Conservation (phyloP, 139 green algal genomes). For the Picochlorum costavermella region DNA sequence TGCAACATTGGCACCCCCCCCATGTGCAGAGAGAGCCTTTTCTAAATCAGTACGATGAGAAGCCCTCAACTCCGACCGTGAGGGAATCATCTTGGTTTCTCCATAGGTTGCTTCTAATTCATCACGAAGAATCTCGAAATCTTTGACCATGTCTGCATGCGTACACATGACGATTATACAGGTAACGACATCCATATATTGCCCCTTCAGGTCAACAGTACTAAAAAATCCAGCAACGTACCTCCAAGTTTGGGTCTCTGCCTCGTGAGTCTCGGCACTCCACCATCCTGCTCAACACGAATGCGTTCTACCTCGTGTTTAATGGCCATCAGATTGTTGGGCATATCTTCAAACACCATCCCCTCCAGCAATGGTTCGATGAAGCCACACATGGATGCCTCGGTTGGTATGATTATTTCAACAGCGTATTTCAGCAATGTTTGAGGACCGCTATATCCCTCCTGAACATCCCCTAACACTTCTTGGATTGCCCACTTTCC, state of each 20-base stretch:
- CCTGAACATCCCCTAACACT: not conserved
- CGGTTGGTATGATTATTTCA: constrained; percentile 39
- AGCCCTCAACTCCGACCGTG: constrained; percentile 22
- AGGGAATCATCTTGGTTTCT: constrained; percentile 21
- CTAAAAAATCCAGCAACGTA: not conserved
- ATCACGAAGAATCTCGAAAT: constrained; percentile 29
- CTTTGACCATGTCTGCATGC: constrained; percentile 24
- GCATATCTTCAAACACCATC: constrained; percentile 48
- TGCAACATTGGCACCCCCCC: constrained; percentile 30
- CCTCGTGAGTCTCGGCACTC: not conserved
- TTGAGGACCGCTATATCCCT: not conserved
- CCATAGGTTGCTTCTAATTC: constrained; percentile 42
- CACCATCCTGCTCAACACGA: not conserved
- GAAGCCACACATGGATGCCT: constrained; percentile 22
- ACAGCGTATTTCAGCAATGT: constrained; percentile 55
- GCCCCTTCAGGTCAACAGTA: not conserved
- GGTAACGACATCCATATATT: not conserved
- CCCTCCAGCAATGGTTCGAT: constrained; percentile 51
- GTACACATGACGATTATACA: constrained; percentile 9
- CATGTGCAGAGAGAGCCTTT: constrained; percentile 45
- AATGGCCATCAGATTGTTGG: constrained; percentile 43
- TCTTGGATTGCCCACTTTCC: constrained; percentile 54
- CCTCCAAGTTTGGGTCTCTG: not conserved
- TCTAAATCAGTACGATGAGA: constrained; percentile 35
- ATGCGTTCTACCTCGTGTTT: constrained; percentile 32